Evolutionary conservation across 2,329 filamentous ascomycete species (phyloP).

Genomic region (Epichloe gansuensis): DNA sequence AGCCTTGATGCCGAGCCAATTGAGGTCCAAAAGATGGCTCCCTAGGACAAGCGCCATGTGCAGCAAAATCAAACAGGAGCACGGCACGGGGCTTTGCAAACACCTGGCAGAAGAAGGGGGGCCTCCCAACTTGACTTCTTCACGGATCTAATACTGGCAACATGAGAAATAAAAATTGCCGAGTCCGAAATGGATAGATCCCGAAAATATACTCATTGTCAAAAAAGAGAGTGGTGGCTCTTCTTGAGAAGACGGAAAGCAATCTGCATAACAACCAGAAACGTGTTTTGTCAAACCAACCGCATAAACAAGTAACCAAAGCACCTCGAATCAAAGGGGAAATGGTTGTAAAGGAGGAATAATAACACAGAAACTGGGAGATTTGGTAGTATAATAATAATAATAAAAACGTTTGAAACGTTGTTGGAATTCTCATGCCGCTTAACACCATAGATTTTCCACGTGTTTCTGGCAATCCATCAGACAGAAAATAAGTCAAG

Average conservation of each 20-base stretch:
- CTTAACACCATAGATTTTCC: neutral
- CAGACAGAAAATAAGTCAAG: too few relatives aligned
- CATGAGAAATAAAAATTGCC: neutral
- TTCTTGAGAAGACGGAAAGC: constrained; percentile 22
- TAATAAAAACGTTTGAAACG: neutral
- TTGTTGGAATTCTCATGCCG: neutral
- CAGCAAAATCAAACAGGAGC: neutral
- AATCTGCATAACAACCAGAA: constrained; percentile 15
- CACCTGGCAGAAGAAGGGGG: too few relatives aligned
- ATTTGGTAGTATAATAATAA: neutral
- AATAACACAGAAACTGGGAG: too few relatives aligned
- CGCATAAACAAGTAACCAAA: neutral
- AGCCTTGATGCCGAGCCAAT: neutral
- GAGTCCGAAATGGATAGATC: neutral
- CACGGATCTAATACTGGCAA: too few relatives aligned
- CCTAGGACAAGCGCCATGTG: neutral
- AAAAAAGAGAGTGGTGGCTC: constrained; percentile 12
- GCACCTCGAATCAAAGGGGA: neutral
- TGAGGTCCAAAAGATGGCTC: too few relatives aligned
- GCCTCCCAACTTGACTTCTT: too few relatives aligned
- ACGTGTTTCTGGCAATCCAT: neutral
- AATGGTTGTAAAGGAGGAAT: neutral
- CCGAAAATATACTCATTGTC: neutral
- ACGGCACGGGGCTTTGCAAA: neutral
- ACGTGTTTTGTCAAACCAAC: neutral